phyloP scores from a whole-genome alignment of 2,329 filamentous ascomycete genomes.

The Clonostachys chloroleuca region DNA sequence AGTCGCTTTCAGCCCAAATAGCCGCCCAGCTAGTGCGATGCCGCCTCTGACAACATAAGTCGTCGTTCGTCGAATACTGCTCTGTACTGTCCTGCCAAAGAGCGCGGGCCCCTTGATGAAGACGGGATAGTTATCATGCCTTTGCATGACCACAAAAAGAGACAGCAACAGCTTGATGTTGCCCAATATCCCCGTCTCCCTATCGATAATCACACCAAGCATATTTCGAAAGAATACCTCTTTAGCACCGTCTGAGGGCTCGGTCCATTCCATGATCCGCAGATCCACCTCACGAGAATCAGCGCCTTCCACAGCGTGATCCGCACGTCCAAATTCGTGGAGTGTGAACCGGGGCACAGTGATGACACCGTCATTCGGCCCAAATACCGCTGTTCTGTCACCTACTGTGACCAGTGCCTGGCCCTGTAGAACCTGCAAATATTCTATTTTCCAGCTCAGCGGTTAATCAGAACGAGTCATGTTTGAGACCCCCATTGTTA shows the following conservation, averaged over 20 bases:
- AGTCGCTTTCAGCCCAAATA: constrained; percentile 2
- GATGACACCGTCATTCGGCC: constrained; percentile 8
- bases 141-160: constrained; percentile 9
- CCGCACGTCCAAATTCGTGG: constrained; percentile 11
- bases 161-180: constrained; percentile 7
- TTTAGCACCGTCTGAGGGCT: constrained; percentile 12
- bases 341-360: constrained; percentile 11
- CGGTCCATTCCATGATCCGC: constrained; percentile 12
- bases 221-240: constrained; percentile 13
- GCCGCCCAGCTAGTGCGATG: background rate
- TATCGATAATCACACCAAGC: constrained; percentile 10
- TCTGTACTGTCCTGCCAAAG: constrained; percentile 4
- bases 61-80: constrained; percentile 2
- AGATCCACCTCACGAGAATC: constrained; percentile 7
- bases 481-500: background rate
- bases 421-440: constrained; percentile 9
- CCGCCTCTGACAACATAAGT: constrained; percentile 5
- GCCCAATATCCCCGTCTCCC: constrained; percentile 5
- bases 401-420: constrained; percentile 12
- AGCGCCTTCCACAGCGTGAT: constrained; percentile 7
- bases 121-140: constrained; percentile 13
- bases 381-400: constrained; percentile 9
- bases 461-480: background rate
- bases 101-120: constrained; percentile 9
- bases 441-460: constrained; percentile 2